phyloP scores from a whole-genome alignment of 1,284 basidiomycete species.

The Apiotrichum veenhuisii region DNA sequence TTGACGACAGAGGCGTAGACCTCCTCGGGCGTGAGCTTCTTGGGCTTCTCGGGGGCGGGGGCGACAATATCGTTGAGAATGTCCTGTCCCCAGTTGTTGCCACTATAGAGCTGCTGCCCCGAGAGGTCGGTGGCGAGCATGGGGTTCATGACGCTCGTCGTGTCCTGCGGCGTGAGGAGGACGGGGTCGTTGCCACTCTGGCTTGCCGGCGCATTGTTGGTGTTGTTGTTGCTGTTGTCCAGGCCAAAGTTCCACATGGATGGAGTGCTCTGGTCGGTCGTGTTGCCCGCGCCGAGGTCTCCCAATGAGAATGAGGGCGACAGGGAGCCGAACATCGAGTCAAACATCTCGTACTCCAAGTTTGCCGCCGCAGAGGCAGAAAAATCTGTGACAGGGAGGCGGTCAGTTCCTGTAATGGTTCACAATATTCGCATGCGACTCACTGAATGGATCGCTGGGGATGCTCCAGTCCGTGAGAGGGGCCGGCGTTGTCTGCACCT shows the following conservation, averaged over 20 bases:
- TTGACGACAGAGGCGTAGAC: constrained; percentile 20
- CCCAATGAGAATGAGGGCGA: constrained; percentile 35
- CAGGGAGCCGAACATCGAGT: constrained; percentile 40
- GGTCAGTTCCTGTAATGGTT: background rate
- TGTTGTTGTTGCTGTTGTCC: constrained; percentile 6
- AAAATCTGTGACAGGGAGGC: constrained; percentile 9
- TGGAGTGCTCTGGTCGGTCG: constrained; percentile 18
- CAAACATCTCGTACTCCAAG: constrained; percentile 43
- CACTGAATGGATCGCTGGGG: constrained; percentile 21
- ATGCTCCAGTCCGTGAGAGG: constrained; percentile 15
- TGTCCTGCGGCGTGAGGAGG: constrained; percentile 7
- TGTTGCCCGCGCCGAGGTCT: constrained; percentile 14
- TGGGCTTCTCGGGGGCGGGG: constrained; percentile 1
- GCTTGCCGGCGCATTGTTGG: background rate
- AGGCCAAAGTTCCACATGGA: constrained; percentile 20
- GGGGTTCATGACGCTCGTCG: constrained; percentile 4
- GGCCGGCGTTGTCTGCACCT: constrained; percentile 9
- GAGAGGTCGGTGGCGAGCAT: constrained; percentile 8
- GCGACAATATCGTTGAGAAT: background rate
- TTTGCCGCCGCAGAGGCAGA: constrained; percentile 25
- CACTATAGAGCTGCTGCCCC: constrained; percentile 6
- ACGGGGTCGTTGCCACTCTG: constrained; percentile 1
- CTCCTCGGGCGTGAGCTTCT: constrained; percentile 20
- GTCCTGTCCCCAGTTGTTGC: constrained; percentile 1
- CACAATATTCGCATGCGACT: background rate